These are phyloP conservation scores for Ramaria sp. DNA, from an alignment of 768 basidiomycete genomes.

Conservation along the genomic window DNA sequence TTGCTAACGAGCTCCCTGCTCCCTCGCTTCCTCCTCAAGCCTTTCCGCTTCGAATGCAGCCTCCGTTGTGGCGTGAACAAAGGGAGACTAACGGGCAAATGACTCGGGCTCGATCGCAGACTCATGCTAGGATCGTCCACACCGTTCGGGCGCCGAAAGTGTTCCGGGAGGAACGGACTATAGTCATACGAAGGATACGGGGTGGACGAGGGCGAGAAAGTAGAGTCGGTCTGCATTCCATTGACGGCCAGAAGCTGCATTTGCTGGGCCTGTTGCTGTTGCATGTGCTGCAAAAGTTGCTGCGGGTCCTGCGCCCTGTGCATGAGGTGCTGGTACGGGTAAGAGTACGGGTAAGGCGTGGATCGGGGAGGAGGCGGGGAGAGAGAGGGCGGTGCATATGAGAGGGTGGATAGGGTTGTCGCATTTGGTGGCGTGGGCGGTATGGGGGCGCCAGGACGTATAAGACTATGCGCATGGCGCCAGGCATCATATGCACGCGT, in stretches of 20 bases:
- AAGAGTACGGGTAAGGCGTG: constrained; percentile 75
- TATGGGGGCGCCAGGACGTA: constrained; percentile 61
- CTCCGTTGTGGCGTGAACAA: constrained; percentile 30
- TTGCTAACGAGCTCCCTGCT: constrained; percentile 19
- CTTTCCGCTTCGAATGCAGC: constrained; percentile 14
- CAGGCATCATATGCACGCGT: constrained; percentile 47
- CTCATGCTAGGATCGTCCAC: constrained; percentile 32
- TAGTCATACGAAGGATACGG: constrained; percentile 57
- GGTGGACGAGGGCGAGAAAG: constrained; percentile 64
- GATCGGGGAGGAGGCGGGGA: constrained; percentile 50
- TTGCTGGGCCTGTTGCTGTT: constrained; percentile 67
- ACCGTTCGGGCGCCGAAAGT: constrained; percentile 39
- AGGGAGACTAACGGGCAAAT: constrained; percentile 45
- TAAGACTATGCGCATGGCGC: constrained; percentile 34
- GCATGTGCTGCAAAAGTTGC: constrained; percentile 25
- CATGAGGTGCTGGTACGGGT: constrained; percentile 16
- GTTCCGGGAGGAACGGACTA: constrained; percentile 44
- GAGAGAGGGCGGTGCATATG: constrained; percentile 27
- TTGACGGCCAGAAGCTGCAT: constrained; percentile 40
- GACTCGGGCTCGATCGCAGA: constrained; percentile 60
- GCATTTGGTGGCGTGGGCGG: constrained; percentile 74
- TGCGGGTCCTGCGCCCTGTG: constrained; percentile 2
- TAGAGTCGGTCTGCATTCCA: constrained; percentile 49
- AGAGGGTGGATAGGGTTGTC: constrained; percentile 58
- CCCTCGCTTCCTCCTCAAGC: constrained; percentile 1